phyloP scores from a whole-genome alignment of 306 rosid genomes.

The Pyrus communis region DNA sequence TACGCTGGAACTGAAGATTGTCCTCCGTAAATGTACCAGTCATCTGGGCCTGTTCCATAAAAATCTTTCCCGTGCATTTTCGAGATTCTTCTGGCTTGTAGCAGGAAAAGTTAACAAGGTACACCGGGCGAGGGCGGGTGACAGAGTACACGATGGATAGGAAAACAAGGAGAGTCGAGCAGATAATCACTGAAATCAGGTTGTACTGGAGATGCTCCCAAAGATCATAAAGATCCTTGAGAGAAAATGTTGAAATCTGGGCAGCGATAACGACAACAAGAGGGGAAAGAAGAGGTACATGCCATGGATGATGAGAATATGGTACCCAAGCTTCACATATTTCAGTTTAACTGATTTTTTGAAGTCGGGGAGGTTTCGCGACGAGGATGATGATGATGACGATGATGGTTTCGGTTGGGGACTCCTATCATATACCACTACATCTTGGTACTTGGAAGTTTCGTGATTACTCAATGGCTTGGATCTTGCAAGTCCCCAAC shows the following conservation, averaged over 20 bases:
- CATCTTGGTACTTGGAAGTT: no score
- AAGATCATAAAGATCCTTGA: slow-evolving; percentile 54
- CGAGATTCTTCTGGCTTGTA: slow-evolving; percentile 77
- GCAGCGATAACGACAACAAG: slow-evolving; percentile 53
- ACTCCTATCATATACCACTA: no score
- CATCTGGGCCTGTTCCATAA: slow-evolving; percentile 64
- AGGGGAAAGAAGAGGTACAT: slow-evolving; percentile 78
- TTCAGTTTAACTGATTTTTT: slow-evolving; percentile 70
- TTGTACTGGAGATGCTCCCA: slow-evolving; percentile 83
- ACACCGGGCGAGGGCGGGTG: slow-evolving; percentile 71
- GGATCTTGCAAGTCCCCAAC: no score
- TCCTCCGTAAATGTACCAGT: slow-evolving; percentile 53
- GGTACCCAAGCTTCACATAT: slow-evolving; percentile 91
- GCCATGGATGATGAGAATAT: slow-evolving; percentile 75
- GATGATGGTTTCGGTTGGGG: slow-evolving; percentile 18
- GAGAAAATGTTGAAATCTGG: slow-evolving; percentile 66
- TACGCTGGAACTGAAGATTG: slow-evolving; percentile 64
- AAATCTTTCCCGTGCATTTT: slow-evolving; percentile 63
- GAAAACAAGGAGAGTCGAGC: slow-evolving; percentile 78
- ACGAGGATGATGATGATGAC: slow-evolving; percentile 1
- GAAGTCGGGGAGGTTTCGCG: slow-evolving; percentile 73
- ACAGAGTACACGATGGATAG: slow-evolving; percentile 63
- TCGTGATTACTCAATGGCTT: no score
- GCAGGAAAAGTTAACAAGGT: slow-evolving; percentile 77
- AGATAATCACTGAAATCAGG: slow-evolving; percentile 52